Base-by-base conservation (phyloP, 192 early-diverging fungal genomes). In the Umbelopsis vinacea region DNA sequence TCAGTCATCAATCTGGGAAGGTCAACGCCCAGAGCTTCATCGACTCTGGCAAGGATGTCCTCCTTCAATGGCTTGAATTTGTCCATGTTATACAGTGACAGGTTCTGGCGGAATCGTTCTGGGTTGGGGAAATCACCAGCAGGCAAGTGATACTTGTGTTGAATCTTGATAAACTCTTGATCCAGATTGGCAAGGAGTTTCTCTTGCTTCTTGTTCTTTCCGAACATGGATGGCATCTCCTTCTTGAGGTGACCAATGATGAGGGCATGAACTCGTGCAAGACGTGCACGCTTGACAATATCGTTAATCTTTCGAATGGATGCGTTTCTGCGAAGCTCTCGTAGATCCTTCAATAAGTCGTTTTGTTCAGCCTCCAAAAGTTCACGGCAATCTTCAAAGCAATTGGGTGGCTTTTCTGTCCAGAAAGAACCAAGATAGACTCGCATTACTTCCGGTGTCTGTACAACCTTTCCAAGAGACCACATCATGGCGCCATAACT, bases 401-500 rank as follows among this genome's bases (percentile, higher is more conserved):
- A 76, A 66, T 90, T 88, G 66, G 84, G 82, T 15, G 91, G 87
- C 15, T 90, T 90, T 29, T 89, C 78, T 1, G 86, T 81, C 94
- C 94, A 94, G 76, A 95, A 95, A 14, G 89, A 91, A 21, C 92
- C 88, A 47, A 91, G 74, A 72, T 91, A 96, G n/a, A 96, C 95
- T 8, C 93, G 84, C 79, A 89, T 89, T 55, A 96, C 95, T 78
- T 96, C 94, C 14, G 95, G 94, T 3, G 92, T 95, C 50, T 91
- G 86, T 21, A 96, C 86, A 11, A 96, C 93, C 77, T 92, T 93
- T 21, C 94, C 95, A 11, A 96, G 83, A 22, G 92, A 92, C 93
- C 93, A 96, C 95, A 96, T 96, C 79, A 96, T 82, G 3, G 94
- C 93, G 57, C 95, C 95, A 78, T 96, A 81, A 23, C 76, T 77